Percentiles rank a stretch among this genome's conserved stretches.
These are phyloP conservation scores for Fragaria ananassa DNA, from an alignment of 306 rosid genomes.

Conservation along the genomic window DNA sequence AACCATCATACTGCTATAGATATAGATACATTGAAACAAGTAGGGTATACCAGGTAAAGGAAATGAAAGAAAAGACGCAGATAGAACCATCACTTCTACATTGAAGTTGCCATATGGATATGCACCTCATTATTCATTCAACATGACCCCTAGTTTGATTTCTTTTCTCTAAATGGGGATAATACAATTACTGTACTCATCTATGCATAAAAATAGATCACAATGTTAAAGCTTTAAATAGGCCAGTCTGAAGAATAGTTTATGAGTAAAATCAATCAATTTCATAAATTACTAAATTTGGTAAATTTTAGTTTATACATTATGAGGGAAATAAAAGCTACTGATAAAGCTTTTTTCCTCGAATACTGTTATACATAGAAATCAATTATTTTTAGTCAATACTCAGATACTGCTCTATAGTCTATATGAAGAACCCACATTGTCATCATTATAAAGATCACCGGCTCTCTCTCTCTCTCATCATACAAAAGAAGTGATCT, in stretches of 20 bases:
- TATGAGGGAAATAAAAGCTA: neutral
- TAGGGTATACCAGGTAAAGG: neutral
- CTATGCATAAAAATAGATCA: neutral
- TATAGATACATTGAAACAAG: neutral
- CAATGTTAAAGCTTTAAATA: neutral
- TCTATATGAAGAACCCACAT: neutral
- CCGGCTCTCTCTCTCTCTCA: neutral
- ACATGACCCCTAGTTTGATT: neutral
- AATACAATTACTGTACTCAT: neutral
- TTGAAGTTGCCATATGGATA: neutral
- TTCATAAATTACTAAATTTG: neutral
- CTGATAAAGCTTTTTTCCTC: neutral
- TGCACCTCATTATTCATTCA: neutral
- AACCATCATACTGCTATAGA: too few relatives aligned
- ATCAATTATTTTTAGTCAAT: neutral
- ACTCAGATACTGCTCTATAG: neutral
- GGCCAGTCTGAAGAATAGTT: neutral
- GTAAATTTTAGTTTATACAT: neutral
- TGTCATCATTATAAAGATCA: neutral
- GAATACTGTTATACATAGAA: neutral
- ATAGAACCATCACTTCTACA: neutral
- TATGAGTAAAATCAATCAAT: neutral
- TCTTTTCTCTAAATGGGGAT: neutral
- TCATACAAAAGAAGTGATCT: neutral
- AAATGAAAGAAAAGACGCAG: neutral